Base-by-base conservation (phyloP, 352 stramenopile genomes). In the Phytophthora citrophthora region DNA sequence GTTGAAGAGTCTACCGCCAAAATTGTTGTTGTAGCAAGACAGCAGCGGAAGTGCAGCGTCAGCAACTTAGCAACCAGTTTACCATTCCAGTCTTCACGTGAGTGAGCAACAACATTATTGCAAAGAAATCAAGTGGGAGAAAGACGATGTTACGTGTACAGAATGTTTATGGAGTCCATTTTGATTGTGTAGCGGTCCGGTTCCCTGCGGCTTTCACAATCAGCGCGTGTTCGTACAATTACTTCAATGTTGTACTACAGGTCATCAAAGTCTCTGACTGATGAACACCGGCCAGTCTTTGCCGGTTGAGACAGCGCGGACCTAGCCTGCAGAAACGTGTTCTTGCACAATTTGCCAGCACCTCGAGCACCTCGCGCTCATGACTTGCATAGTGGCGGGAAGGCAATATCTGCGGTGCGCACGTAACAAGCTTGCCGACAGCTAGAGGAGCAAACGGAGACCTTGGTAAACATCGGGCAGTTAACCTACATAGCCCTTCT, bases 221-320 rank as follows among this genome's bases (percentile, higher is more conserved):
- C 41, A 48, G 23, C 27, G 15, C 46, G 24, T 45, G 27, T 61
- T 61, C 20, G 27, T 24, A 15, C 16, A 61, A 54, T 31, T 59
- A 59, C 57, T 64, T 64, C 48, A 64, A 64, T 20, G 27, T 5
- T 53, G 26, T 34, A 12, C 34, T 34, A 12, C 16, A 29, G 11
- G 45, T 11, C 48, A 57, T 64, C 47, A 64, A 47, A 12, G 10
- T 20, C 16, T 13, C 4, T 13, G 11, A 18, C 20, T 64, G 47
- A 64, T 64, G 57, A 64, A 52, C 57, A 7, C 13, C 26, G 57
- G 46, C 36, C 34, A 41, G 26, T 64, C 27, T 50, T 47, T 57
- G 38, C 18, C 38, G 23, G n/a, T 59, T 64, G 57, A 64, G 47
- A 59, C 57, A 58, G 56, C 26, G 34, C 54, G 16, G 54, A 55